Evolutionary conservation across 257 asterid species (phyloP), one percentile per base, ranked within the genome.

Genomic region (Galeopsis tetrahit): DNA sequence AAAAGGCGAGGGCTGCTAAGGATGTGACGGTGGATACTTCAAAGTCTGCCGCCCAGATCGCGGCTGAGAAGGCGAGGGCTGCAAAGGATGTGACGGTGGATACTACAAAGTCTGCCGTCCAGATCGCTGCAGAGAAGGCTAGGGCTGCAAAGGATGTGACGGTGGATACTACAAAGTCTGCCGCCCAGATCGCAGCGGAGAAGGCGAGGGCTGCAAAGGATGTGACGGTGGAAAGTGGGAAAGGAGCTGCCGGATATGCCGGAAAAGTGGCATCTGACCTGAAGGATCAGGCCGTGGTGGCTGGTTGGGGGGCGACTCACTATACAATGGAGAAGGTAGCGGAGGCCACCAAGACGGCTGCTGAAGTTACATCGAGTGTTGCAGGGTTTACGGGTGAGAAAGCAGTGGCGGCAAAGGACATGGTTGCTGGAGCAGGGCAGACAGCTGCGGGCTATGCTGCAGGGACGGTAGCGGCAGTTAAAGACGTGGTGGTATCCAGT

Each of bases 241-340:
- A 83, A 84, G 81, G 81, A 17, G 89, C 86, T 0, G 87, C 74
- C 0, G 88, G 80, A 9, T 89, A 85, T 60, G 91, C 78, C 0
- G 88, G 86, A 34, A 79, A 84, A 69, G 92, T 83, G 44, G 90
- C 93, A 1, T 72, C 33, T 0, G 76, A 48, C 5, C 90, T 82
- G 62, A 87, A 79, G 82, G 97, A 88, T 10, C 82, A 76, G 72
- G 89, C 93, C 0, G 81, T 67, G 2, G 95, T 82, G 55, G 90
- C 94, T 0, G 97, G 97, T 0, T 92, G 97, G 97, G 96, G 90
- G 10, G 89, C 96, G 1, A 87, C 93, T 6, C 95, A 86, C 15
- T 85, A 67, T 10, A 90, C 97, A 0, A 79, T 90, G 0, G 95
- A 79, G 73, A 87, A 72, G 76, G 92, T 83, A 0, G 91, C 91